Evolutionary conservation across 345 rosid species (phyloP).

Genomic region (Camelina laxa): DNA sequence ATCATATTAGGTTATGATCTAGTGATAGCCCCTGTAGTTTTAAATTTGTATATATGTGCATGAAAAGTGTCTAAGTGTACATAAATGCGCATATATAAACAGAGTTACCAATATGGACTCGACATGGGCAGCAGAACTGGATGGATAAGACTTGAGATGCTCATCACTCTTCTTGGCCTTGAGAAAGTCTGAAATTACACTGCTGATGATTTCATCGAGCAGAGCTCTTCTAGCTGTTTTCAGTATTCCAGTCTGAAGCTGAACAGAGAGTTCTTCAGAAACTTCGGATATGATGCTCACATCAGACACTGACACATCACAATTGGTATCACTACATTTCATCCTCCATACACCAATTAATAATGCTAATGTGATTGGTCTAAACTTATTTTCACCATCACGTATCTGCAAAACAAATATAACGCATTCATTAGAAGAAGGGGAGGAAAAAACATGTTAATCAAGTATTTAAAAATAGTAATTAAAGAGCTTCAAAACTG

Average conservation of each 20-base stretch:
- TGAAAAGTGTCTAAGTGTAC: constrained; percentile 41
- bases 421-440: constrained; percentile 9
- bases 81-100: constrained; percentile 36
- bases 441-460: constrained; percentile 10
- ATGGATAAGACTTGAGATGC: constrained; percentile 48
- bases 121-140: constrained; percentile 45
- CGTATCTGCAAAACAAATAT: constrained; percentile 61
- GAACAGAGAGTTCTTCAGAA: constrained; percentile 73
- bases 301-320: constrained; percentile 43
- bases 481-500: constrained; percentile 8
- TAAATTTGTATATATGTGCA: neutral
- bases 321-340: constrained; percentile 42
- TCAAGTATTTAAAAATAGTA: constrained; percentile 7
- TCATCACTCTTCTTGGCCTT: constrained; percentile 55
- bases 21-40: constrained; percentile 9
- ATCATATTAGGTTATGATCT: constrained; percentile 10
- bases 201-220: constrained; percentile 82
- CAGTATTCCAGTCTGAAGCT: constrained; percentile 80
- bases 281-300: constrained; percentile 56
- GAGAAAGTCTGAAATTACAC: constrained; percentile 59
- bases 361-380: constrained; percentile 60
- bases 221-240: constrained; percentile 79
- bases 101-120: constrained; percentile 35
- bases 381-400: constrained; percentile 60
- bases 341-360: constrained; percentile 60